A percentile compares a stretch with the other conserved stretches of the same genome.
Evolutionary conservation across 192 early-diverging fungal genomes (phyloP).

Genomic region (Backusella australiensis): DNA sequence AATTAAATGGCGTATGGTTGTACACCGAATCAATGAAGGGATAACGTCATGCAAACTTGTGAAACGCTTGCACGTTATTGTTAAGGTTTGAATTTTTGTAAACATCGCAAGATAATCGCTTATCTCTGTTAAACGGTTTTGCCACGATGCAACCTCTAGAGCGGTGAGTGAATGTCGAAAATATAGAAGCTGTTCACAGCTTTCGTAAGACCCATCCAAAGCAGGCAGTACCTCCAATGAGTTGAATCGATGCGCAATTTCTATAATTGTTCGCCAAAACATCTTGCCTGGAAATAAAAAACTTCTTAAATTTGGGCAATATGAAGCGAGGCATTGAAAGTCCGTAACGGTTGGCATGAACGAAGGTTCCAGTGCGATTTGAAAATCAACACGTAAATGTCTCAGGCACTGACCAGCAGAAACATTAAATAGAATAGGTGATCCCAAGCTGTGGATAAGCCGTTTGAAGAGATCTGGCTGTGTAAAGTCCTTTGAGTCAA

Average conservation of each 20-base stretch:
- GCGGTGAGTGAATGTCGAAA: neutral
- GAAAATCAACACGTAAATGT: neutral
- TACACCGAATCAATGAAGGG: neutral
- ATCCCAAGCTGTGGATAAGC: neutral
- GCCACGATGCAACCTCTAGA: neutral
- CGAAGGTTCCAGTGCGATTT: neutral
- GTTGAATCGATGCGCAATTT: neutral
- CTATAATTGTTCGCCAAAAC: neutral
- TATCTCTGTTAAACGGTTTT: neutral
- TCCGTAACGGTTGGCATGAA: neutral
- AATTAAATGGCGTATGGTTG: neutral
- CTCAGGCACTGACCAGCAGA: neutral
- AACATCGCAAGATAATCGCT: neutral
- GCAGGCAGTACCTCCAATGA: neutral
- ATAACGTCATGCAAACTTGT: conserved; percentile 2
- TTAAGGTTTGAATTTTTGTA: neutral
- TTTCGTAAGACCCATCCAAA: neutral
- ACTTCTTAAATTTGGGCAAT: neutral
- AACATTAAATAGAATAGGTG: neutral
- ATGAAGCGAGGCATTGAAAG: neutral
- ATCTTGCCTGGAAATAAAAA: neutral
- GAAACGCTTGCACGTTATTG: neutral
- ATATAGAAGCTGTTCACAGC: neutral
- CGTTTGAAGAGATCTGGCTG: neutral
- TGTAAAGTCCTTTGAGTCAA: neutral